Conservation (phyloP, 257 asterid species). For the Rehmannia glutinosa region DNA sequence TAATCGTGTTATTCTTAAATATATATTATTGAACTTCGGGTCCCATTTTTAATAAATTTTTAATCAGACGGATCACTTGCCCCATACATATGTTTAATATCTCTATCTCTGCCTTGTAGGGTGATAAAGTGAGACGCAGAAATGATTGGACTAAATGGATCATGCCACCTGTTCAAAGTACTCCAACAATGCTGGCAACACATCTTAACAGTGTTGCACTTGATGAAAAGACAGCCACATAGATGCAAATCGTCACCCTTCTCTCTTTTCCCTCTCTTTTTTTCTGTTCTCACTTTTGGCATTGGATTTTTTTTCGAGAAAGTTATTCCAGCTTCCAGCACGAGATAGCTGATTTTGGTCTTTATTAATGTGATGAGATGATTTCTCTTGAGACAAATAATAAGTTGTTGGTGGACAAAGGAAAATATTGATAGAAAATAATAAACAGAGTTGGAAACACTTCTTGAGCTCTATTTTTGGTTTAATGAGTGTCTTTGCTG, state of each 20-base stretch:
- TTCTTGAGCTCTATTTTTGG: not conserved
- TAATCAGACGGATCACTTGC: not conserved
- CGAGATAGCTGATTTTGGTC: constrained; percentile 28
- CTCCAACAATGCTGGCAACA: constrained; percentile 33
- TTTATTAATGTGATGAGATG: constrained; percentile 23
- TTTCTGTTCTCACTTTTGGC: not conserved
- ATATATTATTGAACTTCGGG: not conserved
- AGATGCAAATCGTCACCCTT: constrained; percentile 8
- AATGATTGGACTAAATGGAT: constrained; percentile 64
- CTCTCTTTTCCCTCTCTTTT: not conserved
- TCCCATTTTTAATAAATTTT: not conserved
- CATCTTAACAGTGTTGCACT: constrained; percentile 35
- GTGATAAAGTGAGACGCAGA: constrained; percentile 59
- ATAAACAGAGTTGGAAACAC: constrained; percentile 5
- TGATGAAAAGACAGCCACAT: constrained; percentile 35
- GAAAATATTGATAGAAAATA: constrained; percentile 5
- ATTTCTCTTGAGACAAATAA: constrained; percentile 21
- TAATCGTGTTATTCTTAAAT: not conserved
- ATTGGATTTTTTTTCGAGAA: not conserved
- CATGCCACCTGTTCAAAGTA: constrained; percentile 32
- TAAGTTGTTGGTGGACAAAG: constrained; percentile 5
- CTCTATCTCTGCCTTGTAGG: constrained; percentile 31
- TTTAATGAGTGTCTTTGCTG: constrained; percentile 2
- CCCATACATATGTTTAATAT: not conserved
- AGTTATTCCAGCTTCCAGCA: not conserved